Percentiles rank a stretch among this genome's conserved stretches.
These are phyloP conservation scores for Caloboletus inedulis DNA, from an alignment of 1,284 basidiomycete genomes.

Conservation along the genomic window DNA sequence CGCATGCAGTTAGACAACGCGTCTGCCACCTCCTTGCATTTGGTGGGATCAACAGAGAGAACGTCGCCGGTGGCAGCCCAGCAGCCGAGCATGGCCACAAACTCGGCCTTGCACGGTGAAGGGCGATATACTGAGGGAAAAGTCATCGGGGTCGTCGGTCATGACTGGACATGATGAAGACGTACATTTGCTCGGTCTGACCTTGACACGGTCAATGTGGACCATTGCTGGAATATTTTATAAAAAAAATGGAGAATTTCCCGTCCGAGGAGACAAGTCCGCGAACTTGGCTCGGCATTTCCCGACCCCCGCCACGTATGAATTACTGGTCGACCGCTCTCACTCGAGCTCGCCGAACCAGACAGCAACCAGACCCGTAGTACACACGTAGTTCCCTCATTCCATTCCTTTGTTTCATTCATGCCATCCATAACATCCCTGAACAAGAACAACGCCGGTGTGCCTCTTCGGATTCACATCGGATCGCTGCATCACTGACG, in stretches of 20 bases:
- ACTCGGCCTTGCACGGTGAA: conserved; percentile 48
- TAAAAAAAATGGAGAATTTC: not conserved
- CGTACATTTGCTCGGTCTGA: conserved; percentile 73
- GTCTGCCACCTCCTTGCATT: conserved; percentile 66
- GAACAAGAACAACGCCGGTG: conserved; percentile 86
- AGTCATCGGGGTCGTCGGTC: not conserved
- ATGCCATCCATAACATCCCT: conserved; percentile 41
- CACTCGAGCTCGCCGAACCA: conserved; percentile 1
- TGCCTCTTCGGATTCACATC: conserved; percentile 17
- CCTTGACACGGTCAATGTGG: conserved; percentile 77
- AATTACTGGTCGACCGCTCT: not conserved
- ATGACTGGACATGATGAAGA: conserved; percentile 1
- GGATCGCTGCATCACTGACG: not conserved
- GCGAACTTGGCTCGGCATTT: conserved; percentile 11
- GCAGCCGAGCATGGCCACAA: conserved; percentile 84
- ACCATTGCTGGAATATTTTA: conserved; percentile 31
- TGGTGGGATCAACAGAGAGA: conserved; percentile 45
- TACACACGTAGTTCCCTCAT: not conserved
- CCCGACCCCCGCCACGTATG: conserved; percentile 18
- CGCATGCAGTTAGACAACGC: conserved; percentile 84
- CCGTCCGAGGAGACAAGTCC: not conserved
- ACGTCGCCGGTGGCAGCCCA: conserved; percentile 85
- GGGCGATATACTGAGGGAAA: conserved; percentile 19
- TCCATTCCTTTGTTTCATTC: not conserved
- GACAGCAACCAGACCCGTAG: conserved; percentile 4